Evolutionary conservation across 2,329 filamentous ascomycete species (phyloP).

Genomic region (Didymella glomerata): DNA sequence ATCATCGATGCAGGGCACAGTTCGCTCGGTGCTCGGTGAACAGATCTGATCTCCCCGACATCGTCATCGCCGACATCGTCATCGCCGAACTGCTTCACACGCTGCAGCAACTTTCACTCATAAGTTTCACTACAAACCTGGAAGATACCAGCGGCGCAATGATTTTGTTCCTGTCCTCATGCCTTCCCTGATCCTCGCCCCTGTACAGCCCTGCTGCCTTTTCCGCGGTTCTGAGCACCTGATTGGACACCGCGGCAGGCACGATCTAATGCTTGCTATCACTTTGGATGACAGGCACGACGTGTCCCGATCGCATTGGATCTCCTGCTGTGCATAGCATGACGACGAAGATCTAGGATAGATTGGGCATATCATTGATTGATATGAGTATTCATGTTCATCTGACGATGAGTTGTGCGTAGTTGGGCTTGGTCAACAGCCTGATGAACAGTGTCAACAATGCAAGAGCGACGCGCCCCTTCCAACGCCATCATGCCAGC

Average conservation of each 20-base stretch:
- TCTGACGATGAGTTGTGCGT: not conserved
- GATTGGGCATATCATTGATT: not conserved
- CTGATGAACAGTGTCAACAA: not conserved
- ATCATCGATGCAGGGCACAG: slow-evolving; percentile 27
- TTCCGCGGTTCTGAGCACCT: slow-evolving; percentile 13
- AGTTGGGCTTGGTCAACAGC: not conserved
- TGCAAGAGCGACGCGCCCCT: not conserved
- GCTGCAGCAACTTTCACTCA: not conserved
- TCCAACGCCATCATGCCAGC: not conserved
- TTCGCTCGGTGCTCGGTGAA: slow-evolving; percentile 23
- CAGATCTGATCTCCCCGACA: slow-evolving; percentile 21
- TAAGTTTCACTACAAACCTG: not conserved
- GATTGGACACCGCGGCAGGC: slow-evolving; percentile 15
- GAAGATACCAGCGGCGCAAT: not conserved
- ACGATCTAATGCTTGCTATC: slow-evolving; percentile 13
- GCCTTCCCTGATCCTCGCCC: not conserved
- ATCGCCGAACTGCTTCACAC: slow-evolving; percentile 2
- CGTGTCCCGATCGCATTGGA: slow-evolving; percentile 6
- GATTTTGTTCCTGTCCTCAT: not conserved
- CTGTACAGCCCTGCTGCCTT: not conserved
- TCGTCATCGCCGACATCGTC: slow-evolving; percentile 18
- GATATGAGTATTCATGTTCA: too few relatives aligned
- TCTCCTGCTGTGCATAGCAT: not conserved
- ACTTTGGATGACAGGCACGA: slow-evolving; percentile 2
- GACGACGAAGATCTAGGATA: not conserved